Percentiles rank a stretch among this genome's conserved stretches.
Evolutionary conservation across 768 basidiomycete species (phyloP).

Genomic region (Boletellus ananas): DNA sequence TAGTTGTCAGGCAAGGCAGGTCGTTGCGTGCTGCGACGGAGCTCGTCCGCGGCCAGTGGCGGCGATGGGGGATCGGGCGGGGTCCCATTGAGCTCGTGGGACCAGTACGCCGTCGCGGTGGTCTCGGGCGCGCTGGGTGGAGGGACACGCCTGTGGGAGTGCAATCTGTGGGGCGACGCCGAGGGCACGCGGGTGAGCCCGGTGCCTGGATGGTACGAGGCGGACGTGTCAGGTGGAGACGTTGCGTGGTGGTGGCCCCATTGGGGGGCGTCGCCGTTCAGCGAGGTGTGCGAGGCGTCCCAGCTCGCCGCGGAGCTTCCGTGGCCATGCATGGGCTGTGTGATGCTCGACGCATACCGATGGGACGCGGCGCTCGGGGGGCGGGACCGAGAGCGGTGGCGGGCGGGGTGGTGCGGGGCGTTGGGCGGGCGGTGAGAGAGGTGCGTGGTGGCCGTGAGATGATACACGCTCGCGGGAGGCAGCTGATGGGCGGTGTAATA

Average conservation of each 20-base stretch:
- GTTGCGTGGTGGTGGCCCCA: constrained; percentile 7
- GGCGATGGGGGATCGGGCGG: neutral
- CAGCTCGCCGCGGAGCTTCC: constrained; percentile 16
- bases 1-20: constrained; percentile 22
- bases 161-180: constrained; percentile 17
- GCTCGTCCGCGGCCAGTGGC: constrained; percentile 11
- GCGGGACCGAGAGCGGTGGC: constrained; percentile 24
- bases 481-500: constrained; percentile 11
- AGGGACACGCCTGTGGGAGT: constrained; percentile 9
- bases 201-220: constrained; percentile 4
- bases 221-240: constrained; percentile 9
- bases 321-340: constrained; percentile 25
- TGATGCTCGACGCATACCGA: constrained; percentile 26
- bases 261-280: constrained; percentile 12
- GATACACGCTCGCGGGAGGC: constrained; percentile 4
- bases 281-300: constrained; percentile 22
- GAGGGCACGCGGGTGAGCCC: constrained; percentile 5
- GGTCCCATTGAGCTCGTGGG: constrained; percentile 1
- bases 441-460: constrained; percentile 13
- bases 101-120: neutral
- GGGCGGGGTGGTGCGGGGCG: constrained; percentile 17
- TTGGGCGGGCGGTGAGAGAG: constrained; percentile 9
- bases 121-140: constrained; percentile 1
- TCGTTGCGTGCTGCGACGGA: constrained; percentile 19
- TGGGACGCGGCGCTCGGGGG: constrained; percentile 32